A percentile compares a stretch with the other conserved stretches of the same genome.
These are phyloP conservation scores for Salix koriyanagi DNA, from an alignment of 345 rosid genomes.

Conservation along the genomic window DNA sequence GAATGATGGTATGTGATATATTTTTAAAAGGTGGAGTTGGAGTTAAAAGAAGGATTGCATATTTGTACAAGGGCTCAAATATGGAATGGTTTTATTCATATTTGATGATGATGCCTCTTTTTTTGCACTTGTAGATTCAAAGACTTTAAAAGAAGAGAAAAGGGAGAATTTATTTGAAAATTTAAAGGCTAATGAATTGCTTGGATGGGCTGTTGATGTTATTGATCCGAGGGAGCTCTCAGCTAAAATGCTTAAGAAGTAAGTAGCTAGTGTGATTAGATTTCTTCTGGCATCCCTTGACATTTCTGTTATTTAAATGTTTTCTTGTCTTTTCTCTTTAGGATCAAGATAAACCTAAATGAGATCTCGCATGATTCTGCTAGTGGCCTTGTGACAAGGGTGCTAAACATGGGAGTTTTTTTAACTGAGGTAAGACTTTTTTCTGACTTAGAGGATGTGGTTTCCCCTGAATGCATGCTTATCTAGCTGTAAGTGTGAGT, in stretches of 20 bases:
- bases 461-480: neutral
- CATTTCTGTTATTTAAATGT: neutral
- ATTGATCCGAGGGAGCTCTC: constrained; percentile 94
- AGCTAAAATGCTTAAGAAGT: constrained; percentile 86
- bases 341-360: constrained; percentile 78
- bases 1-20: neutral
- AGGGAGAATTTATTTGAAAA: constrained; percentile 78
- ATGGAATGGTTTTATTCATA: neutral
- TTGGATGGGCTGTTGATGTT: constrained; percentile 96
- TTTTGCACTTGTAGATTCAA: constrained; percentile 54
- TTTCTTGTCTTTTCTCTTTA: constrained; percentile 22
- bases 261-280: constrained; percentile 11
- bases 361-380: constrained; percentile 95
- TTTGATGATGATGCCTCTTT: neutral
- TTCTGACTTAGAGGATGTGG: constrained; percentile 6
- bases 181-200: constrained; percentile 60
- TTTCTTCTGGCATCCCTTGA: neutral
- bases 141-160: constrained; percentile 91
- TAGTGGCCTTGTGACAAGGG: constrained; percentile 67
- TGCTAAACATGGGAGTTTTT: constrained; percentile 71
- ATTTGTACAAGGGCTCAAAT: neutral
- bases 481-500: neutral
- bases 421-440: constrained; percentile 62
- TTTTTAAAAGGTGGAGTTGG: neutral
- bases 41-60: neutral